phyloP scores from a whole-genome alignment of 352 stramenopile species.

The Phytopythium montanum region DNA sequence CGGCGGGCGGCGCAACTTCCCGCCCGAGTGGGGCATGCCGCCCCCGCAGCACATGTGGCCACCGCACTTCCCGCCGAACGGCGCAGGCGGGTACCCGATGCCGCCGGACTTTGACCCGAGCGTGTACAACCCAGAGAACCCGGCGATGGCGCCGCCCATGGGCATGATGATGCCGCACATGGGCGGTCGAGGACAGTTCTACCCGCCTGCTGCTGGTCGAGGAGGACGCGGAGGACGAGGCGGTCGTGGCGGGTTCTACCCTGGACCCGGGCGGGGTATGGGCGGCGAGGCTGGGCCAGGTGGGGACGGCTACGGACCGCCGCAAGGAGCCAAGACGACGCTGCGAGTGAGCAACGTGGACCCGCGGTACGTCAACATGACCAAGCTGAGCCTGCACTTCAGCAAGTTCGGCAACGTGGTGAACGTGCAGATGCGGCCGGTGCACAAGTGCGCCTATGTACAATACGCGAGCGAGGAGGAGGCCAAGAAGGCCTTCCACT shows the following conservation, averaged over 20 bases:
- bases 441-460: slow-evolving; percentile 78
- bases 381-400: slow-evolving; percentile 83
- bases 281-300: slow-evolving; percentile 16
- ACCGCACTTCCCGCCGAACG: slow-evolving; percentile 44
- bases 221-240: slow-evolving; percentile 37
- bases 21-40: slow-evolving; percentile 63
- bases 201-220: slow-evolving; percentile 28
- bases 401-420: slow-evolving; percentile 88
- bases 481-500: slow-evolving; percentile 85
- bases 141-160: slow-evolving; percentile 52
- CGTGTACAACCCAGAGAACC: slow-evolving; percentile 60
- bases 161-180: slow-evolving; percentile 71
- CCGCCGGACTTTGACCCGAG: slow-evolving; percentile 61
- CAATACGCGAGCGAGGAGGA: slow-evolving; percentile 83
- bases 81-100: slow-evolving; percentile 36
- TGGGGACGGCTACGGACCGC: slow-evolving; percentile 1
- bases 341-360: slow-evolving; percentile 84
- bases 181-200: slow-evolving; percentile 45
- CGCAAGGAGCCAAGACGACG: slow-evolving; percentile 54
- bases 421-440: slow-evolving; percentile 86
- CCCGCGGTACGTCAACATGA: slow-evolving; percentile 89
- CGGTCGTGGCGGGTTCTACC: slow-evolving; percentile 30
- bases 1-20: slow-evolving; percentile 52
- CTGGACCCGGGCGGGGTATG: slow-evolving; percentile 28
- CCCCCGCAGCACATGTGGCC: slow-evolving; percentile 62